Evolutionary conservation across 2,329 filamentous ascomycete species (phyloP).

Genomic region (Blastomyces parvus): DNA sequence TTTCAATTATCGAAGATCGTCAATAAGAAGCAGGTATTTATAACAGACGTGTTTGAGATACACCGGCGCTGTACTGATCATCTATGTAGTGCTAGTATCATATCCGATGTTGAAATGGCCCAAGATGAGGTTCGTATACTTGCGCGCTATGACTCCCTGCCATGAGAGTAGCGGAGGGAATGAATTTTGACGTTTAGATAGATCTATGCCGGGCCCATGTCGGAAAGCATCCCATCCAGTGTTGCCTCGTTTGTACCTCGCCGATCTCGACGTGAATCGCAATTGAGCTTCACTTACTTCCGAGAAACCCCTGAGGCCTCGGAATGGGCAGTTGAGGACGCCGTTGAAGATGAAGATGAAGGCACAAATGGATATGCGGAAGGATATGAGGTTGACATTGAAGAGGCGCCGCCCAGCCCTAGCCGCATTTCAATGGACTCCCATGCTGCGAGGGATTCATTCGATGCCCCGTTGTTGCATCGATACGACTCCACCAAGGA

Average conservation of each 20-base stretch:
- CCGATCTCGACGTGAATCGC: slow-evolving; percentile 70
- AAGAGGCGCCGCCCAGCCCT: slow-evolving; percentile 9
- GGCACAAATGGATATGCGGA: slow-evolving; percentile 25
- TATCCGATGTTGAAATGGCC: slow-evolving; percentile 97
- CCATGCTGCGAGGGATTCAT: slow-evolving; percentile 36
- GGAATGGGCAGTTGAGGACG: slow-evolving; percentile 45
- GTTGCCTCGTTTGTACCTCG: slow-evolving; percentile 86
- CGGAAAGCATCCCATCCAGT: slow-evolving; percentile 91
- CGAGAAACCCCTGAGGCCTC: slow-evolving; percentile 56
- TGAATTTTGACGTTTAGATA: slow-evolving; percentile 19
- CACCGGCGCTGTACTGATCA: not conserved
- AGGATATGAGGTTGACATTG: slow-evolving; percentile 21
- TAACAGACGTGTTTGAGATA: not conserved
- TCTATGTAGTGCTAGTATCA: slow-evolving; percentile 49
- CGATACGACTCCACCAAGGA: slow-evolving; percentile 63
- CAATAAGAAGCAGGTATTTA: slow-evolving; percentile 33
- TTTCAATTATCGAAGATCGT: slow-evolving; percentile 16
- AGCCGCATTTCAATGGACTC: slow-evolving; percentile 16
- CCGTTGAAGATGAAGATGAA: slow-evolving; percentile 31
- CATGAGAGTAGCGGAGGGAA: slow-evolving; percentile 9
- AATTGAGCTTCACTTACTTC: slow-evolving; percentile 81
- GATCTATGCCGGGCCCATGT: slow-evolving; percentile 84
- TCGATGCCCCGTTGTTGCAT: slow-evolving; percentile 55
- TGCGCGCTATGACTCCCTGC: slow-evolving; percentile 2
- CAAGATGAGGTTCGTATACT: slow-evolving; percentile 65